phyloP scores from a whole-genome alignment of 148 eudicot species.

The Cornus florida region DNA sequence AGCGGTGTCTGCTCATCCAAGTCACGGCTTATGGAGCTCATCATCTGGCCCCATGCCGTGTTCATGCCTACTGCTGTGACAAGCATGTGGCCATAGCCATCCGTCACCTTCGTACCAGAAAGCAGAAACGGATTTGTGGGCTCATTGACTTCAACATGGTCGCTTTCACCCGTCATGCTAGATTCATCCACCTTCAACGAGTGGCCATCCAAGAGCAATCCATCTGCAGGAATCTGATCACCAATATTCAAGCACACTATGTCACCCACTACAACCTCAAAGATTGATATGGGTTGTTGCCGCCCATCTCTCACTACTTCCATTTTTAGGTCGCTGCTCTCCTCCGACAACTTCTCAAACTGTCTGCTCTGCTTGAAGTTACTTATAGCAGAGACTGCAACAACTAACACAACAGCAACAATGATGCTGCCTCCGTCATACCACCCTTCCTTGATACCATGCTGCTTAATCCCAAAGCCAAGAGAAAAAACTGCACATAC shows the following conservation, averaged over 20 bases:
- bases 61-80: slow-evolving; percentile 29
- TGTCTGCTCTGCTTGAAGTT: slow-evolving; percentile 33
- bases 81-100: slow-evolving; percentile 24
- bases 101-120: slow-evolving; percentile 26
- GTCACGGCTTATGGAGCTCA: slow-evolving; percentile 20
- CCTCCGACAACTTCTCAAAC: slow-evolving; percentile 15
- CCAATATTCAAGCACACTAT: slow-evolving; percentile 36
- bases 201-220: slow-evolving; percentile 36
- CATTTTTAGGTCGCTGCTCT: not conserved
- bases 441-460: slow-evolving; percentile 52
- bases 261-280: slow-evolving; percentile 44
- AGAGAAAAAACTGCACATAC: not conserved
- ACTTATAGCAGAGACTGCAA: slow-evolving; percentile 34
- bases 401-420: slow-evolving; percentile 47
- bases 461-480: slow-evolving; percentile 7
- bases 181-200: slow-evolving; percentile 44
- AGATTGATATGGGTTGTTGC: slow-evolving; percentile 19
- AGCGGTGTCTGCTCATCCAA: slow-evolving; percentile 22
- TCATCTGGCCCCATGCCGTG: slow-evolving; percentile 28
- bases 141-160: slow-evolving; percentile 17
- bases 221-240: slow-evolving; percentile 46
- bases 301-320: slow-evolving; percentile 24
- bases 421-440: slow-evolving; percentile 57
- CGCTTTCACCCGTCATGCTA: slow-evolving; percentile 44
- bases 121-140: slow-evolving; percentile 18